phyloP scores from a whole-genome alignment of 257 asterid genomes.

The Euphrasia confusa region DNA sequence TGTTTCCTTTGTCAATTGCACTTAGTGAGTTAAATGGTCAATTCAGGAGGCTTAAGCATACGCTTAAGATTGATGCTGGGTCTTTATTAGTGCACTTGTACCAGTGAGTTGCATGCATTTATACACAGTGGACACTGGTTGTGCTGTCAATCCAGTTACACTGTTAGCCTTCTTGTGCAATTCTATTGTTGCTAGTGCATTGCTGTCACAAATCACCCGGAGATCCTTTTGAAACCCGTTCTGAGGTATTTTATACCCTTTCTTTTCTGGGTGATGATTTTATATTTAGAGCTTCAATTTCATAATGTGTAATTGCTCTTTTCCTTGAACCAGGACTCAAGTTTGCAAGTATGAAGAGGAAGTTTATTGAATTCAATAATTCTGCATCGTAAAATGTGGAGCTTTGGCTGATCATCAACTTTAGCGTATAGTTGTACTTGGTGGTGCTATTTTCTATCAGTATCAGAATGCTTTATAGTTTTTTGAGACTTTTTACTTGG shows the following conservation, averaged over 20 bases:
- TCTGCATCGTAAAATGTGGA: constrained; percentile 18
- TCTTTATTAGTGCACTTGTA: constrained; percentile 44
- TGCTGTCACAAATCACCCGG: constrained; percentile 31
- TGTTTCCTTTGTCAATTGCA: constrained; percentile 81
- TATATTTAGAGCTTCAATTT: constrained; percentile 10
- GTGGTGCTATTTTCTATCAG: constrained; percentile 29
- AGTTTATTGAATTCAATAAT: constrained; percentile 25
- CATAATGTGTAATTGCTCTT: constrained; percentile 8
- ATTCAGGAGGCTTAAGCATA: constrained; percentile 42
- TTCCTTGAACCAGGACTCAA: constrained; percentile 32
- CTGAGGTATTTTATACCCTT: constrained; percentile 40
- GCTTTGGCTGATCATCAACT: constrained; percentile 30
- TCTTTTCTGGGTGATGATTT: constrained; percentile 6
- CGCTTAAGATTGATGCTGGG: constrained; percentile 35
- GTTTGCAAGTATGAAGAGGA: constrained; percentile 33
- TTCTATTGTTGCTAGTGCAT: constrained; percentile 37
- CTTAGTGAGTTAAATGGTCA: constrained; percentile 56
- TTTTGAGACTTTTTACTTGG: constrained; percentile 27
- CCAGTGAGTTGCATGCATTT: constrained; percentile 42
- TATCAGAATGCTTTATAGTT: constrained; percentile 36
- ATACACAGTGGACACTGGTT: constrained; percentile 22
- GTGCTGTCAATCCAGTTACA: constrained; percentile 30
- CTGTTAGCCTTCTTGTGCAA: constrained; percentile 27
- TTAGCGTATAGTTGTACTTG: constrained; percentile 27
- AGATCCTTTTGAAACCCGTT: constrained; percentile 35